Base-by-base conservation (phyloP, 352 stramenopile species). In the Aphanomyces stellatus region DNA sequence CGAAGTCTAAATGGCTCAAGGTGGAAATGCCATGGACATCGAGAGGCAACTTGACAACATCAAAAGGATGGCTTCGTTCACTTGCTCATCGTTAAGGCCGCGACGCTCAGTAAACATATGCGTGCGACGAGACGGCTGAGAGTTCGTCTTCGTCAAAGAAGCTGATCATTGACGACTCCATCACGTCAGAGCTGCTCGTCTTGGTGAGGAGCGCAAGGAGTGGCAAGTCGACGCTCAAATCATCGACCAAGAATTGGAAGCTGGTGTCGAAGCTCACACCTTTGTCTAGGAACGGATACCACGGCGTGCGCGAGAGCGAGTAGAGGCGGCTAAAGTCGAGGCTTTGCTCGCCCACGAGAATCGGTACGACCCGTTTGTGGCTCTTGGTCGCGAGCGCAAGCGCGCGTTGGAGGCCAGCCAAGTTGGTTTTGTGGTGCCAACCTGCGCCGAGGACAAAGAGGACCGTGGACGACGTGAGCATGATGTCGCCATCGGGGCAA, bases 281-380 rank as follows among this genome's bases (percentile, higher is more conserved):
- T n/a, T n/a, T n/a, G 40, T 86, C 74, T 41, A 88, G 76, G 24
- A 89, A 85, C 53, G 88, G 88, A 34, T 83, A 80, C n/a, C 88
- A 72, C 34, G 85, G 72, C 6, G 82, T 88, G 41, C 79, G 75
- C 27, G 80, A 72, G 11, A 91, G 72, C 19, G 76, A 88, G 71
- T 91, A 91, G 68, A 89, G 72, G 49, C 88, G 87, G 72, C 80
- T 89, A 27, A 89, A 74, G 57, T 87, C 81, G 5, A 91, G 46
- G 30, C 87, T 86, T 56, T 91, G 83, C 28, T 40, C 59, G 24
- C 81, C 77, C 34, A 82, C 78, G 4, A 88, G 65, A 13, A 91
- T 71, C 0, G 82, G 80, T 8, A 87, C 74, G 30, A 91, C 78
- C 17, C 10, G 22, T 11, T 63, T 76, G 51, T 74, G 75, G 19